Conservation (phyloP, 768 basidiomycete species). For the Naganishia onofrii region DNA sequence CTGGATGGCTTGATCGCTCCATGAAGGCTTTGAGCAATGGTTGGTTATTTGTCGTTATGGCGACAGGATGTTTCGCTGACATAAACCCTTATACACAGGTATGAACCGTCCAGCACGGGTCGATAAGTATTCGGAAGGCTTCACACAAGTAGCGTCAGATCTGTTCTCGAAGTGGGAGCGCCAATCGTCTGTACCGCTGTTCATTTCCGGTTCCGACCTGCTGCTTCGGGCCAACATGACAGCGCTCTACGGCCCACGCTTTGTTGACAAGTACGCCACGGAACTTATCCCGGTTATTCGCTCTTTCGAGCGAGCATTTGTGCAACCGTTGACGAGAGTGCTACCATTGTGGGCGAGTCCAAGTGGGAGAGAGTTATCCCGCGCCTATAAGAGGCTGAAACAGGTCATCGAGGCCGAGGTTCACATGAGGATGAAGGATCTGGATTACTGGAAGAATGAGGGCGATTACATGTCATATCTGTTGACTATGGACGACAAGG, state of each 20-base stretch:
- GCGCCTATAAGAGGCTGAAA: conserved; percentile 12
- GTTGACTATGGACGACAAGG: conserved; percentile 24
- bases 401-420: conserved; percentile 21
- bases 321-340: conserved; percentile 5
- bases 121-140: conserved; percentile 1
- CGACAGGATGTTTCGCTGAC: neutral
- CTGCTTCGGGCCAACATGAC: conserved; percentile 24
- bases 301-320: conserved; percentile 1
- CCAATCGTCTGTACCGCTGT: neutral
- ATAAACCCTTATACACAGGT: neutral
- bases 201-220: neutral
- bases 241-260: conserved; percentile 7
- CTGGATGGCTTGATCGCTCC: conserved; percentile 21
- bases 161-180: neutral
- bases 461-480: conserved; percentile 11
- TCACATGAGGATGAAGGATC: conserved; percentile 4
- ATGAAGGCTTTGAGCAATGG: neutral
- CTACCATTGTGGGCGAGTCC: conserved; percentile 24
- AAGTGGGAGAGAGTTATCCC: neutral
- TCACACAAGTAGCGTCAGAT: neutral
- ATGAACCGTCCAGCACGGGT: conserved; percentile 13
- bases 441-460: neutral
- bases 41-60: neutral
- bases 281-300: conserved; percentile 18
- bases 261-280: conserved; percentile 15